Evolutionary conservation across 2,329 filamentous ascomycete genomes (phyloP).

Genomic region (Endoconidiophora laricicola): DNA sequence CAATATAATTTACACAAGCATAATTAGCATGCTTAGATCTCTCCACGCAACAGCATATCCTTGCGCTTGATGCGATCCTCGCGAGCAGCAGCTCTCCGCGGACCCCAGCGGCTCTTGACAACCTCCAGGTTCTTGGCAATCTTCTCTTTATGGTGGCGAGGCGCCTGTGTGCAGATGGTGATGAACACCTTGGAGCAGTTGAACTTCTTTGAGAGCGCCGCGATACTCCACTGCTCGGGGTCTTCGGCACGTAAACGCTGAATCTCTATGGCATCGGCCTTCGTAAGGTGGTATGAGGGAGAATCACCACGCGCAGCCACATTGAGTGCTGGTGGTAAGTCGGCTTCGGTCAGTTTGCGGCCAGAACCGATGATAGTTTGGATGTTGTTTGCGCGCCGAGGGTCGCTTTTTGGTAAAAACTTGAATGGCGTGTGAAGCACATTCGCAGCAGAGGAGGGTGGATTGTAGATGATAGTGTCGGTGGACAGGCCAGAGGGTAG

Average conservation of each 20-base stretch:
- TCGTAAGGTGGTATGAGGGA: constrained; percentile 34
- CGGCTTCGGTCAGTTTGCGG: constrained; percentile 12
- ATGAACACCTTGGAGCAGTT: constrained; percentile 40
- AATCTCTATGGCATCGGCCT: constrained; percentile 42
- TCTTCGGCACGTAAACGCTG: constrained; percentile 35
- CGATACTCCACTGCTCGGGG: constrained; percentile 38
- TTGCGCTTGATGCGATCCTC: constrained; percentile 38
- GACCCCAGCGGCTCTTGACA: constrained; percentile 40
- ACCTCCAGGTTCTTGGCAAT: constrained; percentile 29
- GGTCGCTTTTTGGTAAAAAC: constrained; percentile 43
- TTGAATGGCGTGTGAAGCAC: constrained; percentile 50
- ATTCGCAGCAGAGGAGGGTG: constrained; percentile 35
- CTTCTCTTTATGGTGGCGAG: constrained; percentile 29
- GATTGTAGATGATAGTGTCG: constrained; percentile 37
- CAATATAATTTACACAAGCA: neutral
- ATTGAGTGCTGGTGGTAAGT: constrained; percentile 13
- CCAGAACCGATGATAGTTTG: constrained; percentile 25
- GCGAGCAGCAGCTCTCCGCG: constrained; percentile 34
- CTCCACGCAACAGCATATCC: constrained; percentile 33
- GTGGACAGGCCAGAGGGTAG: constrained; percentile 23
- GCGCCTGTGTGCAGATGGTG: constrained; percentile 37
- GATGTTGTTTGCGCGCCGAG: constrained; percentile 34
- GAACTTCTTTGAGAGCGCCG: constrained; percentile 35
- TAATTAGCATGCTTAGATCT: constrained; percentile 25
- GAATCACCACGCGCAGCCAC: constrained; percentile 17